Base-by-base conservation (phyloP, 306 rosid species). In the Dryas octopetala region DNA sequence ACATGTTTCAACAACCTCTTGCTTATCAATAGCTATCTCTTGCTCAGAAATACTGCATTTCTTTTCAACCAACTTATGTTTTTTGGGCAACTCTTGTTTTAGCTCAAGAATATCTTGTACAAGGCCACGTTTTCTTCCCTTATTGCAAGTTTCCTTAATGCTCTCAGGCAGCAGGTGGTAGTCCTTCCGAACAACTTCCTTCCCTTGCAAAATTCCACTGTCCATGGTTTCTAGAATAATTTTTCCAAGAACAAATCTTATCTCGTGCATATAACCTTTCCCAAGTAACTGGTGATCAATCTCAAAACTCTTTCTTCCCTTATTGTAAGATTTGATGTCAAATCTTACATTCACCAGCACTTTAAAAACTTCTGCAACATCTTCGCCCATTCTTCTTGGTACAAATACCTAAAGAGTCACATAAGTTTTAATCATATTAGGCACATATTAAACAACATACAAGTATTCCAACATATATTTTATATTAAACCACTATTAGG, bases 151-250 rank as follows among this genome's bases (percentile, higher is more conserved):
- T 61, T 85, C 85, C 78, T 71, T 32, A 32, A 57, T 32, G 66
- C 52, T 74, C 62, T 68, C 82, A 4, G 72, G 73, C 83, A 70
- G 64, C 19, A 41, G 57, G 47, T 71, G 55, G 45, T 68, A 55
- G 74, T 78, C 71, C 80, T 80, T 77, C 84, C 75, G 80, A 77
- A 44, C 84, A 45, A 59, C 76, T 75, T 84, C 82, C 72, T 48
- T 53, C 15, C 72, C 76, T 68, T 73, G 61, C 76, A 77, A 68
- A 66, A 79, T 76, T 65, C 76, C 84, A 62, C 86, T 51, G 52
- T 69, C 77, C 93, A 92, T 74, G 66, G 97, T 95, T 70, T 92
- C 91, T 60, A 92, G 85, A 73, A 95, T 73, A 79, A 95, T 74
- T 81, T 86, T 86, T 40, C 97, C 96, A 13, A 95, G 61, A 77